Evolutionary conservation across 1,139 yeast species (phyloP).

Genomic region (Suhomyces bribrorum): DNA sequence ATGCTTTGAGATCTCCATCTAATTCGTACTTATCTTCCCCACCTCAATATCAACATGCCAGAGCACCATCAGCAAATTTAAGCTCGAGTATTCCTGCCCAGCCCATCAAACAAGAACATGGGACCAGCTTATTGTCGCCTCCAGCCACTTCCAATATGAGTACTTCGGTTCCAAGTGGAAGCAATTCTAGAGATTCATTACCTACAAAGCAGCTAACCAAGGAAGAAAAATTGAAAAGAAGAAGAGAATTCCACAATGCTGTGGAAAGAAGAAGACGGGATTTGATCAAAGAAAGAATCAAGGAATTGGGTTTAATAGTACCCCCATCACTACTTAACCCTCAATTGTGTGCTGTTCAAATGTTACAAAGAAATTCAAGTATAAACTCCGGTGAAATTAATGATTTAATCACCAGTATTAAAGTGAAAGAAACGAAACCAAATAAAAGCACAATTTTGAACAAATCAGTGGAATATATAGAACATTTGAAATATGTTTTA

Average conservation of each 20-base stretch:
- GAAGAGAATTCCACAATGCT: constrained; percentile 79
- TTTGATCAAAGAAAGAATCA: constrained; percentile 71
- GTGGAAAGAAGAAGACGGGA: constrained; percentile 81
- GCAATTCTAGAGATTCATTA: constrained; percentile 13
- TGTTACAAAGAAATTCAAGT: constrained; percentile 40
- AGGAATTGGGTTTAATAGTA: constrained; percentile 67
- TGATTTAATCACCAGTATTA: constrained; percentile 40
- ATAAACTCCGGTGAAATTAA: constrained; percentile 36
- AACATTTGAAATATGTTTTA: constrained; percentile 50
- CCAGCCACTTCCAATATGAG: constrained; percentile 25
- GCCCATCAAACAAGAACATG: constrained; percentile 21
- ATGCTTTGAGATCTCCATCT: constrained; percentile 33
- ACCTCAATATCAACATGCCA: constrained; percentile 25
- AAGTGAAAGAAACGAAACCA: constrained; percentile 67
- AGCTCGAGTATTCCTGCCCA: constrained; percentile 30
- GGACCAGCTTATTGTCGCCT: constrained; percentile 28
- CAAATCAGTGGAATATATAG: constrained; percentile 68
- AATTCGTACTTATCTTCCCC: constrained; percentile 40
- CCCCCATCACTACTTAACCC: constrained; percentile 69
- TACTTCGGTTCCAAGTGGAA: constrained; percentile 29
- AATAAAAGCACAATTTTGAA: constrained; percentile 69
- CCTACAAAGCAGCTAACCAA: constrained; percentile 52
- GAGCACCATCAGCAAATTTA: constrained; percentile 26
- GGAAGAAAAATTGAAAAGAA: constrained; percentile 67
- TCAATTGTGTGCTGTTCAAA: constrained; percentile 48